Evolutionary conservation across 768 basidiomycete genomes (phyloP), one percentile per base, ranked within the genome.

Genomic region (Cyathus striatus): DNA sequence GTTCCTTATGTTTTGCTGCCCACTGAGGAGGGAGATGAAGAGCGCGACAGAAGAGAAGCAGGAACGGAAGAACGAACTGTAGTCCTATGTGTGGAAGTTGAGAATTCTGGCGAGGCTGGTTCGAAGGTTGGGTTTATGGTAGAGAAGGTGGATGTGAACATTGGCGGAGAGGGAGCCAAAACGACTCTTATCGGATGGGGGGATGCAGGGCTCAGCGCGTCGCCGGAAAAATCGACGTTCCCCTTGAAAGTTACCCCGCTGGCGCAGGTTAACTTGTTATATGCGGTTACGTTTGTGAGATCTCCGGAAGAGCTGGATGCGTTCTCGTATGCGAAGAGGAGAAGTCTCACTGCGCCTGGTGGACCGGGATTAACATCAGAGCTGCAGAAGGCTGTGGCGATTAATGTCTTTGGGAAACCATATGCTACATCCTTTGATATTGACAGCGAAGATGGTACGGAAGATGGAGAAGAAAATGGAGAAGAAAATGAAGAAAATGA

Each of bases 21-120:
- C n/a, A n/a, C n/a, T n/a, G 78, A 81, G 2, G 73, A 73, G 23
- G 52, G 51, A 14, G 59, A 63, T 26, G 54, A 49, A 10, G 74
- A 77, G 32, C 66, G 69, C n/a, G 75, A 78, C 43, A 57, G 70
- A 42, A 69, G 81, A 47, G 85, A 85, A 30, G 84, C 86, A 7
- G 77, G 75, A 1, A 82, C 79, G 49, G 87, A 86, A 40, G 90
- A 94, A 59, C 75, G 83, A 37, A 90, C 89, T 0, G 81, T 94
- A 18, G 82, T 94, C 4, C 77, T 96, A n/a, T 92, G 87, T 46
- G 82, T 96, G 4, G 93, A 96, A 53, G 71, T 96, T 34, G 90
- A 93, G 61, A 91, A 93, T 53, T 75, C 83, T 1, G 81, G 83
- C 12, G 84, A 85, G 14, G 70, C 77, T 2, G 75, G 75, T 3